Evolutionary conservation across 108 stramenopile species (phyloP).

Genomic region (Nannochloropsis granulata): DNA sequence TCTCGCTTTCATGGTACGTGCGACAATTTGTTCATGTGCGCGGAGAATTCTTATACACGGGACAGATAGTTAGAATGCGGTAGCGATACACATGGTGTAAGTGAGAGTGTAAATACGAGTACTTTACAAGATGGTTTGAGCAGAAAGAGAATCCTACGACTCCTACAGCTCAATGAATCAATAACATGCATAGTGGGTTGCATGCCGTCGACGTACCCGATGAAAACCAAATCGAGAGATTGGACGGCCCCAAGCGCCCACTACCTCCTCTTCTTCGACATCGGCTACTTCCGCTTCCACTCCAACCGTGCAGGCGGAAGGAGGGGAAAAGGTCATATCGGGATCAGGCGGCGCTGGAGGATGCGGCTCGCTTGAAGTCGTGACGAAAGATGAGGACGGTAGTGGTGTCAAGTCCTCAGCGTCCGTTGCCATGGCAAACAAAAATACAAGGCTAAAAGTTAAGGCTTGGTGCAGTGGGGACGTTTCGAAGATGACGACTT

Average conservation of each 20-base stretch:
- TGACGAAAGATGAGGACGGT: background rate
- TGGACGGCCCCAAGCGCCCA: background rate
- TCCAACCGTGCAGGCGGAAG: no score
- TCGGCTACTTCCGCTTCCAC: no score
- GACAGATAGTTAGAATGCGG: background rate
- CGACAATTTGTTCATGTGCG: background rate
- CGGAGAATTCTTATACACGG: background rate
- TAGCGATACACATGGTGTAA: background rate
- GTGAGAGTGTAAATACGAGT: no score
- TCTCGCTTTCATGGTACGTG: no score
- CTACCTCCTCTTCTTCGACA: background rate
- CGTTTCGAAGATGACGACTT: no score
- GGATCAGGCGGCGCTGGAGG: background rate
- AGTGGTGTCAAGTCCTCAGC: background rate
- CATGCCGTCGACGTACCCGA: background rate
- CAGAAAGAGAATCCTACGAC: no score
- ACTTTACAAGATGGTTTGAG: no score
- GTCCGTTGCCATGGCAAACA: background rate
- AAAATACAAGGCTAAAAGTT: background rate
- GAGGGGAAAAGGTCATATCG: background rate
- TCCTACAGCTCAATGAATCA: no score
- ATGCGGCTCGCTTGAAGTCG: background rate
- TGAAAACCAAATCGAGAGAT: background rate
- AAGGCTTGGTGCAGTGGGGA: no score
- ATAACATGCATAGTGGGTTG: no score